These are phyloP conservation scores for Leishmania amazonensis DNA, from an alignment of 208 protist species.

Conservation along the genomic window DNA sequence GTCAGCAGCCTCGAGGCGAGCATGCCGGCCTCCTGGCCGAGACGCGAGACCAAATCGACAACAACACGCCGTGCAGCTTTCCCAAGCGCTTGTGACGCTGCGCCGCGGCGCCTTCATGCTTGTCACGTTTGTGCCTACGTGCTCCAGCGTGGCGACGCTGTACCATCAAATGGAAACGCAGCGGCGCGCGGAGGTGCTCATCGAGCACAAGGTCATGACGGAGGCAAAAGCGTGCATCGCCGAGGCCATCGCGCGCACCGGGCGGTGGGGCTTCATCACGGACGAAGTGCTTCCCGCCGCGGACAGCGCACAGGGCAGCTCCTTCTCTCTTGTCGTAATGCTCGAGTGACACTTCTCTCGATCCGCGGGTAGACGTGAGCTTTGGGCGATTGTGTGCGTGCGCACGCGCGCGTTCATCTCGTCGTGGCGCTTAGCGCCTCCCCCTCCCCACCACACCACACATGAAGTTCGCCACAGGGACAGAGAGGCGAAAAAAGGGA, in stretches of 20 bases:
- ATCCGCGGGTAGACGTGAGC: not conserved
- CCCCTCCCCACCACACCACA: not conserved
- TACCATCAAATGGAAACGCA: conserved; percentile 38
- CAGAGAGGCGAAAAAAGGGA: not conserved
- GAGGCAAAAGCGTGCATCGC: conserved; percentile 54
- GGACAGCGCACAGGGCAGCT: conserved; percentile 60
- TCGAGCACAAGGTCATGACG: conserved; percentile 35
- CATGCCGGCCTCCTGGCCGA: not conserved
- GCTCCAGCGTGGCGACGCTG: conserved; percentile 39
- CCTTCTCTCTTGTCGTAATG: conserved; percentile 57
- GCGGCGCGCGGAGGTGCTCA: conserved; percentile 45
- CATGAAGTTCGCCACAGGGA: not conserved
- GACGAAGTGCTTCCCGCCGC: conserved; percentile 74
- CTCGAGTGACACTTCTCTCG: conserved; percentile 39
- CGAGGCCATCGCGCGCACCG: conserved; percentile 54
- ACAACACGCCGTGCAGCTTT: conserved; percentile 40
- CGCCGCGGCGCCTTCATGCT: conserved; percentile 51
- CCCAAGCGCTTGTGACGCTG: conserved; percentile 43
- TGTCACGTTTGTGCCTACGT: conserved; percentile 53
- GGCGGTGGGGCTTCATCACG: conserved; percentile 64
- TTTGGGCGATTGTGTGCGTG: too few species aligned
- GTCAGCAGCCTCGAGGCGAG: not conserved
- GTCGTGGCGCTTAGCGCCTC: not conserved
- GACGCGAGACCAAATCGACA: conserved; percentile 13
- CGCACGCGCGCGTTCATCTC: not conserved